Base-by-base conservation (phyloP, 306 rosid species). In the Vigna hirtella region DNA sequence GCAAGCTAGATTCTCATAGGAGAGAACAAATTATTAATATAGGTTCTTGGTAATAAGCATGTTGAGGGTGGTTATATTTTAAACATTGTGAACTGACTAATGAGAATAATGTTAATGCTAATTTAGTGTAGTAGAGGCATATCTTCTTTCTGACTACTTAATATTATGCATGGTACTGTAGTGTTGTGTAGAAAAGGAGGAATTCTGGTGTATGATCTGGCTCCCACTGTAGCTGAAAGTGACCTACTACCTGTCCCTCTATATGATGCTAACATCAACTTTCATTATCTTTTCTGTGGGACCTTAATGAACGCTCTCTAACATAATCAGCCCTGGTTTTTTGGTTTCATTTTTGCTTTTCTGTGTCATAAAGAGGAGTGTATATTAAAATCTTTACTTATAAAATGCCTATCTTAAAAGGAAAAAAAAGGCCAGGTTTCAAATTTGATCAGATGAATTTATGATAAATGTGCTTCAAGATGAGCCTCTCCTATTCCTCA, bases 91-190 rank as follows among this genome's bases (percentile, higher is more conserved):
- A 16, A 50, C 2, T 66, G 17, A 50, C 16, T 66, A 42, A 20
- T 42, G 36, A 66, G 72, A 76, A 64, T 63, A 50, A 59, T 59
- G 48, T 18, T 42, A 34, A 66, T 66, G 72, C 17, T 66, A 66
- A 42, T 66, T 20, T 43, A 66, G 72, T 20, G 53, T 57, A n/a
- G 71, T 77, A 36, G 64, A 65, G 11, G 78, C 76, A 36, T 65
- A 52, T 76, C 66, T 84, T 79, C 55, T 63, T 70, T 53, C 42
- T 36, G 14, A 53, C 20, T 58, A 51, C 14, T 32, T 70, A 77
- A 80, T 85, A 49, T 72, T 82, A 58, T 87, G 93, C 91, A 87
- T 89, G 93, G 82, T 65, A 80, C 88, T 87, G 87, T 85, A 64
- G 81, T 81, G 83, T 72, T 73, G 59, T 59, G 73, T 64, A 9